These are phyloP conservation scores for Castanopsis chinensis DNA, from an alignment of 306 rosid genomes.

Conservation along the genomic window DNA sequence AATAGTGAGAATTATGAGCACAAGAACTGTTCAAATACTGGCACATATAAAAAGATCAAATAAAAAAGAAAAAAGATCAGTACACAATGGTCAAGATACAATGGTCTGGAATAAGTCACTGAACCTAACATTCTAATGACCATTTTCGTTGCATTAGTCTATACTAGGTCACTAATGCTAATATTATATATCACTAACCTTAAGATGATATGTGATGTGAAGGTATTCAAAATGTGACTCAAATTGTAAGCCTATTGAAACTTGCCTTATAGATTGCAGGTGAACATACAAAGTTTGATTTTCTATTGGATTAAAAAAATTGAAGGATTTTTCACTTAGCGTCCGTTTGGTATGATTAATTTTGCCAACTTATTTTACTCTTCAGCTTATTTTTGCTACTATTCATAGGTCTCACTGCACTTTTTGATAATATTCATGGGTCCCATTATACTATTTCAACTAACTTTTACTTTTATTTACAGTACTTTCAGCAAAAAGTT, in stretches of 20 bases:
- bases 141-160: background rate
- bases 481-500: too few relatives aligned
- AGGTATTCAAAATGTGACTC: background rate
- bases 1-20: slow-evolving; percentile 22
- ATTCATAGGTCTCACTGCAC: too few relatives aligned
- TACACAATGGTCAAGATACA: background rate
- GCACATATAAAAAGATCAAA: slow-evolving; percentile 10
- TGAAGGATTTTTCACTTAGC: background rate
- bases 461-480: too few relatives aligned
- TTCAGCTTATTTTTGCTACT: too few relatives aligned
- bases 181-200: background rate
- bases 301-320: background rate
- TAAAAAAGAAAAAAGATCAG: background rate
- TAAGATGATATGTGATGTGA: background rate
- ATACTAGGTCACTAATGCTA: background rate
- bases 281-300: background rate
- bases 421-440: too few relatives aligned
- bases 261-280: background rate
- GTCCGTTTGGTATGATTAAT: too few relatives aligned
- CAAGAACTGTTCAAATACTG: slow-evolving; percentile 10
- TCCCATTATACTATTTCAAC: too few relatives aligned
- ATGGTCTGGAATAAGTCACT: background rate
- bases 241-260: background rate
- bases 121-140: background rate
- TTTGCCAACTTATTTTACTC: too few relatives aligned